Conservation (phyloP, 1,284 basidiomycete genomes). For the Cryptococcus neoformans region DNA sequence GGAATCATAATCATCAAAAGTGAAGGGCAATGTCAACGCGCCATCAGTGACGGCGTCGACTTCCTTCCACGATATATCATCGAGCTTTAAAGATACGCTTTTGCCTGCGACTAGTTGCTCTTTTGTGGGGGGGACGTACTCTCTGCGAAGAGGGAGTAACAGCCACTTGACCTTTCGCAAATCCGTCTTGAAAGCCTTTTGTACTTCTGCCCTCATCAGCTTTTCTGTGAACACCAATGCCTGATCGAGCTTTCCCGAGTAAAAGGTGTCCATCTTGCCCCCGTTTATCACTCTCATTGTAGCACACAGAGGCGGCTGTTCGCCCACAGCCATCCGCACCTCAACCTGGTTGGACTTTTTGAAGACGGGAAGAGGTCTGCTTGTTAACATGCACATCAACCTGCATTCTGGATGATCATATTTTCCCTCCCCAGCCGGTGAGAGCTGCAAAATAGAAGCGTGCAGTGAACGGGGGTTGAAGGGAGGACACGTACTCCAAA, state of each 20-base stretch:
- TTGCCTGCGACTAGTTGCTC: neutral
- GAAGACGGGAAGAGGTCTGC: constrained; percentile 14
- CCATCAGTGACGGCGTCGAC: constrained; percentile 13
- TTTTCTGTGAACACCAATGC: constrained; percentile 23
- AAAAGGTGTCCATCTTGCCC: constrained; percentile 18
- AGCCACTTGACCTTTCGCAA: constrained; percentile 21
- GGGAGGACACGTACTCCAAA: constrained; percentile 16
- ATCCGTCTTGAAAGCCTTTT: constrained; percentile 18
- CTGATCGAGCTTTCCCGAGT: constrained; percentile 17
- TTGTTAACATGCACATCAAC: constrained; percentile 20
- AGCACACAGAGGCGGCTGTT: constrained; percentile 7
- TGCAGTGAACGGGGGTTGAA: constrained; percentile 8
- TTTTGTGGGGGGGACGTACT: neutral
- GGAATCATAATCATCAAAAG: constrained; percentile 5
- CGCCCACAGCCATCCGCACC: constrained; percentile 4
- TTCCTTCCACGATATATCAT: constrained; percentile 38
- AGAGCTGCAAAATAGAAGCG: constrained; percentile 15
- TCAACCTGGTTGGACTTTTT: neutral
- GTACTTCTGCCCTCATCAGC: constrained; percentile 28
- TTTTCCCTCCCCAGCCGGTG: neutral
- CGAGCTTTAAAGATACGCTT: constrained; percentile 4
- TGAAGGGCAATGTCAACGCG: constrained; percentile 10
- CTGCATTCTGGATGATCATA: constrained; percentile 11
- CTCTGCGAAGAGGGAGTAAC: constrained; percentile 22
- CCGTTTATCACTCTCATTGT: constrained; percentile 13